Percentiles rank a stretch among this genome's conserved stretches.
Evolutionary conservation across 2,329 filamentous ascomycete species (phyloP).

Genomic region (Atkinsonella hypoxylon): DNA sequence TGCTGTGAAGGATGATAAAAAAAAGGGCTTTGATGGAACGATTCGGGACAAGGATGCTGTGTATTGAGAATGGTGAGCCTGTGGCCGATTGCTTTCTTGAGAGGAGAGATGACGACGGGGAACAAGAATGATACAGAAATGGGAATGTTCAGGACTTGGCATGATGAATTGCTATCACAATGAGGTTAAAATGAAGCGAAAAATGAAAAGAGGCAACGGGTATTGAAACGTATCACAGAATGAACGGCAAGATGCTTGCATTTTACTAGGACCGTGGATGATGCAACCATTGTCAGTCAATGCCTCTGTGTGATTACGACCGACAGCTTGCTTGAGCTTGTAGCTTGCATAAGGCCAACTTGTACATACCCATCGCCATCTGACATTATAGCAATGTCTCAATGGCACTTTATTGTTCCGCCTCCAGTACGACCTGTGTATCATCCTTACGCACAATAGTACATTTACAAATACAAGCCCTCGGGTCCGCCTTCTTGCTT

Average conservation of each 20-base stretch:
- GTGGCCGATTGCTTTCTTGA: too few species aligned
- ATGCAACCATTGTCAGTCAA: not conserved
- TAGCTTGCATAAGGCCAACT: not conserved
- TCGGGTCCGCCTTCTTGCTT: constrained; percentile 98
- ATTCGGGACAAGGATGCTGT: not conserved
- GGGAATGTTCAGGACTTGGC: too few species aligned
- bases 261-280: not conserved
- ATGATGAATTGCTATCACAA: too few species aligned
- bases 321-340: not conserved
- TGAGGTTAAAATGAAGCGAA: too few species aligned
- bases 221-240: not conserved
- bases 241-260: not conserved
- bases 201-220: not conserved
- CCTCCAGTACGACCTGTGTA: not conserved
- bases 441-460: constrained; percentile 8
- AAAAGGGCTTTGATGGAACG: constrained; percentile 12
- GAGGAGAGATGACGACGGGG: too few species aligned
- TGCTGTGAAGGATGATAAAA: constrained; percentile 14
- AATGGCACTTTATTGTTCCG: not conserved
- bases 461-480: constrained; percentile 84
- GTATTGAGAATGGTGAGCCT: too few species aligned
- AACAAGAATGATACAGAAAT: too few species aligned
- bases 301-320: too few species aligned
- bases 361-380: not conserved
- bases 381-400: not conserved